phyloP scores from a whole-genome alignment of 305 asterid genomes.

The Solanum hybrid region DNA sequence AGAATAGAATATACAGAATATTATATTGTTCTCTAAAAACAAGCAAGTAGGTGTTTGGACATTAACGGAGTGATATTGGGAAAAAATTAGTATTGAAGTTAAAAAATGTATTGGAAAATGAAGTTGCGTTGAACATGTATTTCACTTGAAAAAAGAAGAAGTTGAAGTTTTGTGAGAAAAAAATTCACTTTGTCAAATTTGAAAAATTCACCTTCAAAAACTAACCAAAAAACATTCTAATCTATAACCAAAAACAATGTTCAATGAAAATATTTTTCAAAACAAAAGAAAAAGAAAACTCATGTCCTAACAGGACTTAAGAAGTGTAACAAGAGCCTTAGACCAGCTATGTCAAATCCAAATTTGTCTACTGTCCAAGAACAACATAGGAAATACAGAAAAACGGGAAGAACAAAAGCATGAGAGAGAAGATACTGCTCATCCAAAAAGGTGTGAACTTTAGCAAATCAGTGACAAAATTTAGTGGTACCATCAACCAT shows the following conservation, averaged over 20 bases:
- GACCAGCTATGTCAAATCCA: background rate
- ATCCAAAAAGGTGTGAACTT: background rate
- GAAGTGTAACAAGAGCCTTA: background rate
- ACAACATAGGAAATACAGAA: background rate
- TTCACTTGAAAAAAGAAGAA: background rate
- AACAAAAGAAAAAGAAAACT: background rate
- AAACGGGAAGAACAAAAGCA: background rate
- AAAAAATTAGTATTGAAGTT: background rate
- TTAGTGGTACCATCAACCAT: background rate
- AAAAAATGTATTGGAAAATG: background rate
- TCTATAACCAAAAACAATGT: background rate
- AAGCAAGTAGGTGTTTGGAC: background rate
- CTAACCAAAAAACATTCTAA: background rate
- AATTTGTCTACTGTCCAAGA: background rate
- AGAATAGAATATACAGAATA: background rate
- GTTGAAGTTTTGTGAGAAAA: background rate
- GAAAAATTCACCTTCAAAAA: background rate
- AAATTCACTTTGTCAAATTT: background rate
- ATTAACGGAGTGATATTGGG: background rate
- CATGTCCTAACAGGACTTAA: background rate
- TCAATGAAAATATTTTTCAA: background rate
- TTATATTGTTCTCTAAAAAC: background rate
- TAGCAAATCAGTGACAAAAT: background rate
- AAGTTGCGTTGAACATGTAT: background rate
- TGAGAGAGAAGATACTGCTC: background rate